A percentile compares a stretch with the other conserved stretches of the same genome.
Conservation (phyloP, 345 rosid genomes). For the Citrus sp. region DNA sequence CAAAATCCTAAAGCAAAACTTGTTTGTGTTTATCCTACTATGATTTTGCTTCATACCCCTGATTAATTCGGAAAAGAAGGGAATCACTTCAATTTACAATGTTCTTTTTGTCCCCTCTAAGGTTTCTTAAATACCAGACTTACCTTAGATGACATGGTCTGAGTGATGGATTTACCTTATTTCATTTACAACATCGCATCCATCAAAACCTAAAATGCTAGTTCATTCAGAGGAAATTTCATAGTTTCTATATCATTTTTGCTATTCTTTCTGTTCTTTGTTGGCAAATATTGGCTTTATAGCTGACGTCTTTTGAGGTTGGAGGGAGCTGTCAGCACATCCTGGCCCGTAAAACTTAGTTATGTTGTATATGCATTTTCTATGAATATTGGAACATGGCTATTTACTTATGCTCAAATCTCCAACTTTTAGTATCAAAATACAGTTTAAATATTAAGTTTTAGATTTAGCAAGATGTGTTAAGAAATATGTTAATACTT, state of each 20-base stretch:
- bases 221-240: background rate
- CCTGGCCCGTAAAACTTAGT: background rate
- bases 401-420: background rate
- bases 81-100: background rate
- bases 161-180: background rate
- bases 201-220: background rate
- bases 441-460: background rate
- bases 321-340: background rate
- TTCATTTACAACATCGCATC: background rate
- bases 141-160: background rate
- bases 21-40: conserved; percentile 6
- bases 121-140: background rate
- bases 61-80: background rate
- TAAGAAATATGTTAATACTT: background rate
- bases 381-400: background rate
- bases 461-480: background rate
- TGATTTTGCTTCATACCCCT: background rate
- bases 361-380: background rate
- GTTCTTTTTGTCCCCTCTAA: background rate
- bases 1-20: background rate
- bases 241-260: background rate
- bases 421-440: background rate
- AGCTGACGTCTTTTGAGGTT: background rate
- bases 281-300: background rate
- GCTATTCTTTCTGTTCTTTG: background rate